Percentiles rank a stretch among this genome's conserved stretches.
phyloP scores from a whole-genome alignment of 495 filamentous ascomycete genomes.

The Evernia prunastri region DNA sequence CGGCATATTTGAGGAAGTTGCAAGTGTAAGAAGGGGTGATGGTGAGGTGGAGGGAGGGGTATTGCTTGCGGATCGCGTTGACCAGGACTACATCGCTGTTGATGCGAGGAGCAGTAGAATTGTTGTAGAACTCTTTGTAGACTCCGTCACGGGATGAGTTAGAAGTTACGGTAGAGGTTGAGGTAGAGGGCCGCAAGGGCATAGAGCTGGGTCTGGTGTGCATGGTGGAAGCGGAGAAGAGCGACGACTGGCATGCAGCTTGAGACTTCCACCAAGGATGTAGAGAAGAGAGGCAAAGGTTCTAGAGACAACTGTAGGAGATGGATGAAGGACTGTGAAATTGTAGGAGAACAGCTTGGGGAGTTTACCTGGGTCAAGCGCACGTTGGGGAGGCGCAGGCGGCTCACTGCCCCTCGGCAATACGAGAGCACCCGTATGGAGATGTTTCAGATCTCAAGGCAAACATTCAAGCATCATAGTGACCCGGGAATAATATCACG shows the following conservation, averaged over 20 bases:
- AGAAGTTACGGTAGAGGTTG: not conserved
- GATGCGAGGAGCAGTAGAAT: conserved; percentile 15
- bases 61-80: conserved; percentile 19
- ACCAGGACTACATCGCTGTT: conserved; percentile 15
- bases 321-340: too few species aligned
- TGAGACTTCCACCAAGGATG: not conserved
- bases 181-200: conserved; percentile 7
- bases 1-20: conserved; percentile 22
- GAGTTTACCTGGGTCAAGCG: too few species aligned
- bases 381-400: conserved; percentile 1
- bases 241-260: not conserved
- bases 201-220: not conserved
- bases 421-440: not conserved
- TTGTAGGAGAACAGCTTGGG: too few species aligned
- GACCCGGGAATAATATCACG: not conserved
- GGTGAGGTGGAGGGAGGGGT: conserved; percentile 22
- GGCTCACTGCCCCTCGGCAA: not conserved
- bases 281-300: not conserved
- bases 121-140: conserved; percentile 16
- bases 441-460: not conserved
- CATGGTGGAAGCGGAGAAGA: not conserved
- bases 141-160: conserved; percentile 3
- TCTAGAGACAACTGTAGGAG: not conserved
- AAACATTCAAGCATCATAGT: not conserved
- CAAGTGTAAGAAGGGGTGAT: conserved; percentile 12